These are phyloP conservation scores for Scleroderma citrinum DNA, from an alignment of 768 basidiomycete species.

Conservation along the genomic window DNA sequence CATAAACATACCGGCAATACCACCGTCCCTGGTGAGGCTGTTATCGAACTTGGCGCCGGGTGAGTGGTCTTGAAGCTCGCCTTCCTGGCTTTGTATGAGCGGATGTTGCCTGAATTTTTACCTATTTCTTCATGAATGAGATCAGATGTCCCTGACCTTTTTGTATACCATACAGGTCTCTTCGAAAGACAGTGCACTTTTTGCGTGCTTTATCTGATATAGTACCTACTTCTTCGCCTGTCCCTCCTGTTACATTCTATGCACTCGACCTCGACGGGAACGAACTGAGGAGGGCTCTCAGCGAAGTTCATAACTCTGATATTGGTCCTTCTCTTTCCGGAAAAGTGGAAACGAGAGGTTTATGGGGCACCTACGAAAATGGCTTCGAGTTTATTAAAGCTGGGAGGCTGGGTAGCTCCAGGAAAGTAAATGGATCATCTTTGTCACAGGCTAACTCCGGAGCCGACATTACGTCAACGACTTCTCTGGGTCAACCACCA, in stretches of 20 bases:
- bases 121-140: no score
- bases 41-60: constrained; percentile 88
- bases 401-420: constrained; percentile 2
- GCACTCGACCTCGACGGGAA: constrained; percentile 86
- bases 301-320: constrained; percentile 54
- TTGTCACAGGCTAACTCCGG: constrained; percentile 8
- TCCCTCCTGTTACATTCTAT: constrained; percentile 67
- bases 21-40: constrained; percentile 42
- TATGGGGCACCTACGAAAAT: constrained; percentile 84
- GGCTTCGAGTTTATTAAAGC: constrained; percentile 71
- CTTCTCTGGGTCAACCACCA: constrained; percentile 42
- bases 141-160: no score
- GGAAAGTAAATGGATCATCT: constrained; percentile 17
- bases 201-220: constrained; percentile 21
- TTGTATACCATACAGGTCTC: no score
- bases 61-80: constrained; percentile 31
- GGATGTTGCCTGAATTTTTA: no score
- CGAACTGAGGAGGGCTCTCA: constrained; percentile 73
- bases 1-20: constrained; percentile 31
- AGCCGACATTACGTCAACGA: constrained; percentile 27
- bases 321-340: constrained; percentile 45
- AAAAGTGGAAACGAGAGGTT: constrained; percentile 38
- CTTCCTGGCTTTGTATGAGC: no score
- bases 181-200: no score
- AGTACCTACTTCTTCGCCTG: constrained; percentile 29